Evolutionary conservation across 768 basidiomycete genomes (phyloP).

Genomic region (Serendipita sp.): DNA sequence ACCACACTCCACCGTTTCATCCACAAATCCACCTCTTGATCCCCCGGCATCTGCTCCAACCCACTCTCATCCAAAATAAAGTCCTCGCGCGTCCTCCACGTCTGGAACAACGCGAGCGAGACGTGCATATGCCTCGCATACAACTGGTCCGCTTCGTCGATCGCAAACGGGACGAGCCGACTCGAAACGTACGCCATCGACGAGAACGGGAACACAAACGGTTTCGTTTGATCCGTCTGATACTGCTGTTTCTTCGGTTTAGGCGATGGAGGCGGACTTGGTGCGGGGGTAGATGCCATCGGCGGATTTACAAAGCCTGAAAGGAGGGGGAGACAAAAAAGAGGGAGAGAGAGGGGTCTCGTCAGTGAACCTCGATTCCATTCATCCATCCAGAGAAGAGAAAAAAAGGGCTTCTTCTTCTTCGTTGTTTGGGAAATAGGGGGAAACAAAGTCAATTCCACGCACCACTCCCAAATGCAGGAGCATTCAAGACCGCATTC

Average conservation of each 20-base stretch:
- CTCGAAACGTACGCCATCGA: constrained; percentile 37
- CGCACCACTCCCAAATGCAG: constrained; percentile 6
- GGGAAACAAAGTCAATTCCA: too few species aligned
- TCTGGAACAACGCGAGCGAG: constrained; percentile 75
- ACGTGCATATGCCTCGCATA: constrained; percentile 86
- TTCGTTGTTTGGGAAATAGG: too few species aligned
- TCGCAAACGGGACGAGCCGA: constrained; percentile 80
- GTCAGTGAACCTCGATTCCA: not conserved
- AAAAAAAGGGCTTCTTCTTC: too few species aligned
- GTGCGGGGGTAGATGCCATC: constrained; percentile 70
- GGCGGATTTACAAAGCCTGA: constrained; percentile 11
- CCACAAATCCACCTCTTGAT: not conserved
- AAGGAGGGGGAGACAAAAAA: constrained; percentile 8
- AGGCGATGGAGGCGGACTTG: constrained; percentile 55
- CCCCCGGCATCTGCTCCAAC: constrained; percentile 58
- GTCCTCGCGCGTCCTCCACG: constrained; percentile 92
- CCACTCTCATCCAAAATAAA: constrained; percentile 91
- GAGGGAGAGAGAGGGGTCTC: not conserved
- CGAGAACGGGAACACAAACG: constrained; percentile 93
- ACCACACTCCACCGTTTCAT: constrained; percentile 3
- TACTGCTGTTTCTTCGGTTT: constrained; percentile 98
- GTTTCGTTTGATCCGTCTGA: constrained; percentile 87
- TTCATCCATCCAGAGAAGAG: too few species aligned
- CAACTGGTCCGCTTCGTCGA: constrained; percentile 86
- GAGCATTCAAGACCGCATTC: constrained; percentile 6